Conservation (phyloP, 148 eudicot genomes). For the Cornus suecica region DNA sequence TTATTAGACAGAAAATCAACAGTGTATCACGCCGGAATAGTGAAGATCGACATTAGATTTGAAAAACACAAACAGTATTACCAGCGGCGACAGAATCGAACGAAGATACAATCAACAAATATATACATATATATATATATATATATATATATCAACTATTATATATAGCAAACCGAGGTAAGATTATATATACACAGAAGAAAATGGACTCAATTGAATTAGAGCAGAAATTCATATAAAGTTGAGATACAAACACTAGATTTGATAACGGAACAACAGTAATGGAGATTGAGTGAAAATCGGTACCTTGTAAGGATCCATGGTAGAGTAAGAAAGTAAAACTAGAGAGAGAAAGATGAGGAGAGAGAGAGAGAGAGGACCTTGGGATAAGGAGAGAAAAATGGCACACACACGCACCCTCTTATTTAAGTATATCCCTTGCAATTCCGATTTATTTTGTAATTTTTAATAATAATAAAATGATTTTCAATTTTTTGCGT, state of each 20-base stretch:
- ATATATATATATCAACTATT: background rate
- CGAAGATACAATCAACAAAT: too few relatives aligned
- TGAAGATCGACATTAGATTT: too few relatives aligned
- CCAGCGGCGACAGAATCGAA: too few relatives aligned
- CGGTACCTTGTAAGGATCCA: slow-evolving; percentile 14
- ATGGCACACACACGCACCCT: background rate
- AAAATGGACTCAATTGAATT: background rate
- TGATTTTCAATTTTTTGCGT: too few relatives aligned
- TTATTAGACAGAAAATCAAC: too few relatives aligned
- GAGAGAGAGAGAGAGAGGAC: background rate
- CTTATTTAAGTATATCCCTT: too few relatives aligned
- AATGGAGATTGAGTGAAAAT: background rate
- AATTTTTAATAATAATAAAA: too few relatives aligned
- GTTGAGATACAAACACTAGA: background rate
- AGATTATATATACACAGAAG: background rate
- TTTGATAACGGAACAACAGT: background rate
- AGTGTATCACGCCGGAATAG: too few relatives aligned
- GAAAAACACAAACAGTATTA: too few relatives aligned
- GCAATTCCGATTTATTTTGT: too few relatives aligned
- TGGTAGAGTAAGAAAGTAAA: background rate
- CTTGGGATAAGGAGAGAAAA: background rate
- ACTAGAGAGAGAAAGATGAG: background rate
- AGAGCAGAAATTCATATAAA: background rate
- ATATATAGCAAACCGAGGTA: background rate
- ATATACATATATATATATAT: too few relatives aligned